Base-by-base conservation (phyloP, 345 rosid genomes). In the Camelina neglecta region DNA sequence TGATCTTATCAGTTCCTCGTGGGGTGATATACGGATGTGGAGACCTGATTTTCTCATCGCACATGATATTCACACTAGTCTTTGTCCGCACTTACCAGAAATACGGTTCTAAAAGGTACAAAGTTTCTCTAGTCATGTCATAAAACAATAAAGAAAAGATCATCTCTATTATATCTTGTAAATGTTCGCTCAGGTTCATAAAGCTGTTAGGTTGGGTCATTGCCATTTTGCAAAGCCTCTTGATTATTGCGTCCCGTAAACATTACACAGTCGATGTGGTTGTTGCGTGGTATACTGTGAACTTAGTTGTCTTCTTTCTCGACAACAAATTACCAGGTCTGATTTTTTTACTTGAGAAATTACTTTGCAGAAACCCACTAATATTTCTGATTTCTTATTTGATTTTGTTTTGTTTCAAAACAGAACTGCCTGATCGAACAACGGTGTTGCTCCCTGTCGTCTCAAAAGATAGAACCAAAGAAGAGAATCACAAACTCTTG, bases 231-330 rank as follows among this genome's bases (percentile, higher is more conserved):
- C 99, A 89, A 81, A 96, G 99, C 85, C 81, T 91, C 42, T 75
- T 96, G 84, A 96, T 96, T 47, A 63, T 96, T 57, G 97, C 98
- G 21, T 96, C 99, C 29, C 89, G 97, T 71, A 96, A 96, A 80
- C 99, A 96, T 90, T 96, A 93, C 85, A 87, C 97, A 0, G 99
- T 93, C 2, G 99, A 93, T 33, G 86, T 96, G 5, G 96, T 93
- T 36, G 98, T 96, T 75, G 99, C 99, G 24, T 93, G 98, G 99
- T 95, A 96, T 77, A 96, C 99, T 4, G 99, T 96, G 60, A 93
- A 88, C 83, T 78, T 96, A 67, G 93, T 89, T 79, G 94, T 96
- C 47, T 93, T 93, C 88, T 93, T 91, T 80, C 3, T 96, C 1
- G 97, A 93, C 84, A 91, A 91, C 88, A 93, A 89, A 82, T 84